A percentile compares a stretch with the other conserved stretches of the same genome.
phyloP scores from a whole-genome alignment of 2,329 filamentous ascomycete species.

The Phaeosphaeria sp. region DNA sequence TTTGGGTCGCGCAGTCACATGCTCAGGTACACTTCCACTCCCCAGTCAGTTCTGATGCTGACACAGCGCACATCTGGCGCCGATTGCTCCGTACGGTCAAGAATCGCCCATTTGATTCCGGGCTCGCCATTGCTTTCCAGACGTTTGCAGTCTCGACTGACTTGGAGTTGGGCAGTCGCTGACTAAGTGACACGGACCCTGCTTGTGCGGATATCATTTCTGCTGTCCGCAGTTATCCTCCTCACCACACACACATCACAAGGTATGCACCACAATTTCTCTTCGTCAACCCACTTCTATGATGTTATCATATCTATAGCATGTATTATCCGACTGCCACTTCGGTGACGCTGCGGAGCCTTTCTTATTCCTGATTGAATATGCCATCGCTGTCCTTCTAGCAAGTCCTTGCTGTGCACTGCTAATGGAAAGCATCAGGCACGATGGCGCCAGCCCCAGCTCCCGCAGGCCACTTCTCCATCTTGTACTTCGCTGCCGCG shows the following conservation, averaged over 20 bases:
- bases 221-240: constrained; percentile 2
- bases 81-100: no score
- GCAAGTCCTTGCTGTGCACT: background rate
- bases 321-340: constrained; percentile 57
- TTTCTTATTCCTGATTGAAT: constrained; percentile 39
- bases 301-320: constrained; percentile 51
- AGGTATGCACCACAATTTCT: constrained; percentile 23
- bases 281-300: constrained; percentile 19
- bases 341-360: constrained; percentile 41
- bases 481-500: constrained; percentile 83
- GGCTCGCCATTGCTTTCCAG: no score
- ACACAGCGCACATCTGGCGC: no score
- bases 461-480: constrained; percentile 71
- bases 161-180: background rate
- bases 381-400: background rate
- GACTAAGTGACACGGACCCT: constrained; percentile 1
- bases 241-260: constrained; percentile 12
- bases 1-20: constrained; percentile 25
- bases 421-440: constrained; percentile 23
- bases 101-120: no score
- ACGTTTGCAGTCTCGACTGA: no score
- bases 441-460: constrained; percentile 54
- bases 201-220: background rate
- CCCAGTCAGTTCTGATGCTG: no score
- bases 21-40: background rate